Base-by-base conservation (phyloP, 1,284 basidiomycete genomes). In the Farysia itapuensis region DNA sequence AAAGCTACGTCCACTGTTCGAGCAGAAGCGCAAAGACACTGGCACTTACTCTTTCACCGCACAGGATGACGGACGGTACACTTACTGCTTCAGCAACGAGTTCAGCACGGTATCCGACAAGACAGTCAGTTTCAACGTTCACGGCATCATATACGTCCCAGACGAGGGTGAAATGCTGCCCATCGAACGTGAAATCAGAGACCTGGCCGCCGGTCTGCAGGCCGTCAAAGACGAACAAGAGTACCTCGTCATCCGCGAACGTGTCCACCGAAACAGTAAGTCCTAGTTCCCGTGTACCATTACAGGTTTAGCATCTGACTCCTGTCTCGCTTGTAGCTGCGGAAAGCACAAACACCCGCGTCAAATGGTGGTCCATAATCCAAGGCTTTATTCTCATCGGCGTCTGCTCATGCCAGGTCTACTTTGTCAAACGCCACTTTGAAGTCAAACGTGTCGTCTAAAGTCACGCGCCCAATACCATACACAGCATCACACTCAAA, bases 171-270 rank as follows among this genome's bases (percentile, higher is more conserved):
- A 56, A 79, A 72, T 76, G 43, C 37, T 58, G 33, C 95, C 95
- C 2, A 91, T 98, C 48, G 95, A 99, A 77, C 85, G 87, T 38
- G 94, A 98, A 81, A 93, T 98, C 54, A 86, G 95, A 22, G 81
- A 85, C 32, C 80, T 99, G n/a, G 86, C 90, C 5, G 84, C 85
- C 36, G 90, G 86, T 4, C 79, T 98, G 26, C 85, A 89, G 64
- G 81, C 89, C 14, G 90, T 99, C 64, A 97, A 97, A 79, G 95
- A 99, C 72, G 95, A 99, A 78, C 94, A 98, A 75, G 92, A 96
- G 78, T 99, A 99, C 78, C 90, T 99, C 50, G 89, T 95, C 28
- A 86, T 97, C 32, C 83, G 95, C 34, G 95, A 99, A 79, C 84
- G 85, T 43, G 86, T 88, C 23, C 95, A 99, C 78, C 82, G 95